These are phyloP conservation scores for Suillus fuscotomentosus DNA, from an alignment of 768 basidiomycete genomes.

Conservation along the genomic window DNA sequence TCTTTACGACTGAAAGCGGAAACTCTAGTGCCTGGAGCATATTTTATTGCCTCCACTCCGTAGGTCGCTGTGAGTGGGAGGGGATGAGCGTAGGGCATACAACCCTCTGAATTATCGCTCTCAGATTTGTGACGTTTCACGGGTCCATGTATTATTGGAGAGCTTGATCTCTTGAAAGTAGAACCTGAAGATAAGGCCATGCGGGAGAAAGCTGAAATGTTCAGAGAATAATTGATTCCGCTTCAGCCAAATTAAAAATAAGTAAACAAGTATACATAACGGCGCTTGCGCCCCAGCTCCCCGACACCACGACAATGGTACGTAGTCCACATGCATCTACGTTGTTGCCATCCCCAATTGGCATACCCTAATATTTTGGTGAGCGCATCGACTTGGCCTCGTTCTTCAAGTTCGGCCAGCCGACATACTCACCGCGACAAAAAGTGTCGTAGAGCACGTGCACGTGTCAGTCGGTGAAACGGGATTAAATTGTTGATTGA, in stretches of 20 bases:
- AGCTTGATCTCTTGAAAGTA: slow-evolving; percentile 15
- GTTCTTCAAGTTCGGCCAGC: too few relatives aligned
- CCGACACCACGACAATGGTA: too few relatives aligned
- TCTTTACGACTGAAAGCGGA: slow-evolving; percentile 11
- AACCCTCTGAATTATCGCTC: slow-evolving; percentile 1
- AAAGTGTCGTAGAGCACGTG: too few relatives aligned
- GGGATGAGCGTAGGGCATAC: slow-evolving; percentile 9
- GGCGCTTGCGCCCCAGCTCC: too few relatives aligned
- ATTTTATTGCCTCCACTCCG: slow-evolving; percentile 29
- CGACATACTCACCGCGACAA: too few relatives aligned
- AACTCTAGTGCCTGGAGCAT: slow-evolving; percentile 10
- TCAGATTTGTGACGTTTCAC: slow-evolving; percentile 25
- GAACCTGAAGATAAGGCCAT: slow-evolving; percentile 4
- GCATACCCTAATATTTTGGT: too few relatives aligned
- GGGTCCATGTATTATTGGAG: not conserved
- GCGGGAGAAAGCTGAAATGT: not conserved
- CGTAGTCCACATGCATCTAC: too few relatives aligned
- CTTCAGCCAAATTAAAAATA: slow-evolving; percentile 3
- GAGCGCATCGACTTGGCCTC: too few relatives aligned
- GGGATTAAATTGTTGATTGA: too few relatives aligned
- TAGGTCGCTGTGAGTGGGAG: slow-evolving; percentile 19
- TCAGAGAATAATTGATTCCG: not conserved
- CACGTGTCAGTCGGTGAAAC: too few relatives aligned
- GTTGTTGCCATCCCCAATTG: too few relatives aligned
- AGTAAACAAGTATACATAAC: slow-evolving; percentile 19